phyloP scores from a whole-genome alignment of 129 eudicot genomes.

The Chrysanthemum makinoi region DNA sequence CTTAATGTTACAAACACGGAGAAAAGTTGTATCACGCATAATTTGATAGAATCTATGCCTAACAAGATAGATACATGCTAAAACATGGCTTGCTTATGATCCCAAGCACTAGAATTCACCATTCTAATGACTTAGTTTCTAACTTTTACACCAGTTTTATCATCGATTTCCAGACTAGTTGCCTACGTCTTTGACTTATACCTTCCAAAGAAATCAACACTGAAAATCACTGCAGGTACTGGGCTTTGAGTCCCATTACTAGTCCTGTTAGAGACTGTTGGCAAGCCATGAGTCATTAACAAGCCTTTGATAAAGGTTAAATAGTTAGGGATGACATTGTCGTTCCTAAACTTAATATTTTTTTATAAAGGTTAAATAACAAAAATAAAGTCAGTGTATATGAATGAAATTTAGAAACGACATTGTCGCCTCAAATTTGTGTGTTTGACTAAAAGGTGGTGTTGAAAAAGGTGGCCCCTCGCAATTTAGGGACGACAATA shows the following conservation, averaged over 20 bases:
- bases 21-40: background rate
- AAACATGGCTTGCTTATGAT: conserved; percentile 4
- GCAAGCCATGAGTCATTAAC: conserved; percentile 18
- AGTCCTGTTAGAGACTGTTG: background rate
- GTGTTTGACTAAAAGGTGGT: too few species aligned
- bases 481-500: too few species aligned
- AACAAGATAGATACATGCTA: conserved; percentile 14
- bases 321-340: too few species aligned
- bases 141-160: conserved; percentile 20
- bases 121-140: conserved; percentile 22
- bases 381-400: too few species aligned
- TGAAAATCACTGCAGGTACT: conserved; percentile 11
- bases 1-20: background rate
- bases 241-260: background rate
- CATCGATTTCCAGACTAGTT: conserved; percentile 18
- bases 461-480: too few species aligned
- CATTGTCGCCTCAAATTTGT: too few species aligned
- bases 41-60: background rate
- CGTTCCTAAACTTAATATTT: too few species aligned
- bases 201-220: conserved; percentile 23
- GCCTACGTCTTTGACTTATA: conserved; percentile 18
- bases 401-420: too few species aligned
- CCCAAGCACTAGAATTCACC: conserved; percentile 19
- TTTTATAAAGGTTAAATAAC: too few species aligned
- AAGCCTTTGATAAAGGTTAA: conserved; percentile 21